Percentiles rank a stretch among this genome's conserved stretches.
Evolutionary conservation across 257 asterid genomes (phyloP).

Genomic region (Petunia axillaris): DNA sequence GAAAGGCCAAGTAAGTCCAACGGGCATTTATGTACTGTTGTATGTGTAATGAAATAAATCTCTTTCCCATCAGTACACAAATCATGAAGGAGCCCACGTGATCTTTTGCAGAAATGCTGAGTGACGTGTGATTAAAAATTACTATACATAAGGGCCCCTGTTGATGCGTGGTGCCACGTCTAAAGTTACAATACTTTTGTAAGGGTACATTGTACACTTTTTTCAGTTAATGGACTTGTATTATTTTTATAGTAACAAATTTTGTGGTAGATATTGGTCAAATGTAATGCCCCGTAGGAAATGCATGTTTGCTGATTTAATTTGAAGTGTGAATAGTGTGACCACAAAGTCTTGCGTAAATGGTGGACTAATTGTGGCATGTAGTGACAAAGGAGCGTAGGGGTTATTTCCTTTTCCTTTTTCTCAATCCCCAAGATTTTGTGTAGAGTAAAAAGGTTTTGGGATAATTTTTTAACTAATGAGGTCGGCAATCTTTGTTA

Average conservation of each 20-base stretch:
- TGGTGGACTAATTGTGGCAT: not conserved
- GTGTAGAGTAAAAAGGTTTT: not conserved
- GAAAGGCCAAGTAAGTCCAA: not conserved
- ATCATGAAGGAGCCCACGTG: slow-evolving; percentile 29
- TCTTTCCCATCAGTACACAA: not conserved
- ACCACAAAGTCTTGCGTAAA: slow-evolving; percentile 6
- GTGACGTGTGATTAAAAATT: slow-evolving; percentile 26
- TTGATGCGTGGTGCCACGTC: slow-evolving; percentile 37
- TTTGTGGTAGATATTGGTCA: not conserved
- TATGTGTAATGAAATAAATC: slow-evolving; percentile 12
- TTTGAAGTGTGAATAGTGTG: slow-evolving; percentile 2
- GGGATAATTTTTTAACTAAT: not conserved
- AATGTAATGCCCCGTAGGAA: not conserved
- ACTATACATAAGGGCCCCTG: slow-evolving; percentile 1
- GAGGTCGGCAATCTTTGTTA: slow-evolving; percentile 20
- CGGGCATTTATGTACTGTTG: slow-evolving; percentile 6
- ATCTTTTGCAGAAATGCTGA: slow-evolving; percentile 28
- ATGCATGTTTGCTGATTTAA: not conserved
- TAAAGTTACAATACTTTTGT: not conserved
- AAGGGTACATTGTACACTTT: not conserved
- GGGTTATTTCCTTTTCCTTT: not conserved
- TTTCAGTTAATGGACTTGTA: not conserved
- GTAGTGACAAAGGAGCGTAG: not conserved
- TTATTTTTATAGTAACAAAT: not conserved
- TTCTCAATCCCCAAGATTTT: slow-evolving; percentile 7